These are phyloP conservation scores for Canna indica DNA, from an alignment of 176 grass and related monocot species.

Conservation along the genomic window DNA sequence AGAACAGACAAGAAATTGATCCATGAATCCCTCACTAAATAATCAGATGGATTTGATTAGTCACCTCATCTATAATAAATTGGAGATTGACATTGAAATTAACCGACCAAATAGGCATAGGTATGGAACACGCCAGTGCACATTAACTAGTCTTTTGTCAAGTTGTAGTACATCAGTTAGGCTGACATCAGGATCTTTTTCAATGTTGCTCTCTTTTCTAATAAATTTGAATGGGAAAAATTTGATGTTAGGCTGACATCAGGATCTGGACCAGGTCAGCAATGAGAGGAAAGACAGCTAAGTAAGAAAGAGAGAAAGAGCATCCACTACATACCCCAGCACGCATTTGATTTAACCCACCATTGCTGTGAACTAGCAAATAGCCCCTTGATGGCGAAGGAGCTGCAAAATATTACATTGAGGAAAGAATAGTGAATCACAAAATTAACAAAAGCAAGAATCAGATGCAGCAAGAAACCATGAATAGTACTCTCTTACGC, in stretches of 20 bases:
- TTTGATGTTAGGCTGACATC: background rate
- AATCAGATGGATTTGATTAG: background rate
- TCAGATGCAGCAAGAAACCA: background rate
- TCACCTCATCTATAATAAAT: background rate
- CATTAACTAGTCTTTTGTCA: too few species aligned
- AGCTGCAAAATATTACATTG: constrained; percentile 26
- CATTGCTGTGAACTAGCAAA: constrained; percentile 76
- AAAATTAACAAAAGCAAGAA: background rate
- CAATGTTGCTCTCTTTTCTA: background rate
- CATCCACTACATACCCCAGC: constrained; percentile 50
- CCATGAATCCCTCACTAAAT: too few species aligned
- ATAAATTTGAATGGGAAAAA: background rate
- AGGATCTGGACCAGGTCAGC: background rate
- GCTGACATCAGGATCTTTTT: background rate
- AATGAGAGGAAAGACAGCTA: background rate
- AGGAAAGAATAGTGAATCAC: background rate
- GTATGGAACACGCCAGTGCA: background rate
- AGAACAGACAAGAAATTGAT: too few species aligned
- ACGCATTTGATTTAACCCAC: constrained; percentile 95
- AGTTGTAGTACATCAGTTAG: background rate
- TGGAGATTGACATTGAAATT: background rate
- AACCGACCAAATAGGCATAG: background rate
- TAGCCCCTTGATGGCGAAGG: constrained; percentile 50
- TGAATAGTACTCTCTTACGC: constrained; percentile 23
- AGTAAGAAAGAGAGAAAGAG: background rate